phyloP scores from a whole-genome alignment of 2,329 filamentous ascomycete genomes.

The Allantophomopsis cytisporea region DNA sequence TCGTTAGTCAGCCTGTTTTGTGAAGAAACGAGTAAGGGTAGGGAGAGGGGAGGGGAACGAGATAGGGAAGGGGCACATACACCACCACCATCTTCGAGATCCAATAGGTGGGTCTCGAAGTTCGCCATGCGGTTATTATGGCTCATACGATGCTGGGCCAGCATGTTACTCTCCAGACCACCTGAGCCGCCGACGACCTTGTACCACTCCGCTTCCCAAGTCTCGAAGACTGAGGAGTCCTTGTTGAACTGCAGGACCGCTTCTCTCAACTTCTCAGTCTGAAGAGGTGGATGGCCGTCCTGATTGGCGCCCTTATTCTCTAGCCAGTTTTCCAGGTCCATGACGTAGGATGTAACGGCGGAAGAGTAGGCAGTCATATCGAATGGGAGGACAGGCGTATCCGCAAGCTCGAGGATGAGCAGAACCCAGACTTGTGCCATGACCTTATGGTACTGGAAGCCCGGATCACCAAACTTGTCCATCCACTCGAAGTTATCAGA shows the following conservation, averaged over 20 bases:
- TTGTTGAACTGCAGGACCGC: constrained; percentile 47
- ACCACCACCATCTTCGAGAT: constrained; percentile 57
- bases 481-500: constrained; percentile 90
- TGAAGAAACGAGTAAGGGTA: constrained; percentile 1
- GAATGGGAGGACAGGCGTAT: constrained; percentile 70
- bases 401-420: constrained; percentile 73
- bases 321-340: constrained; percentile 53
- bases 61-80: constrained; percentile 37
- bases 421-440: constrained; percentile 71
- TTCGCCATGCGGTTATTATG: constrained; percentile 69
- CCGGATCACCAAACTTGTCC: constrained; percentile 64
- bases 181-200: constrained; percentile 53
- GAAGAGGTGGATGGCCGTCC: constrained; percentile 21
- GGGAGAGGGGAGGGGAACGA: too few relatives aligned
- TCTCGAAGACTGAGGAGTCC: constrained; percentile 51
- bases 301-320: constrained; percentile 40
- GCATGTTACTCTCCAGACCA: constrained; percentile 60
- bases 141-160: constrained; percentile 53
- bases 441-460: constrained; percentile 66
- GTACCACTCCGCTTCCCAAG: constrained; percentile 71
- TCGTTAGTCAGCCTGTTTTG: background rate
- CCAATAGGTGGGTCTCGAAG: constrained; percentile 76
- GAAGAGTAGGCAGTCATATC: constrained; percentile 63
- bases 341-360: constrained; percentile 49
- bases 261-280: constrained; percentile 38